Base-by-base conservation (phyloP, 2,329 filamentous ascomycete genomes). In the Beauveria pseudobassiana region DNA sequence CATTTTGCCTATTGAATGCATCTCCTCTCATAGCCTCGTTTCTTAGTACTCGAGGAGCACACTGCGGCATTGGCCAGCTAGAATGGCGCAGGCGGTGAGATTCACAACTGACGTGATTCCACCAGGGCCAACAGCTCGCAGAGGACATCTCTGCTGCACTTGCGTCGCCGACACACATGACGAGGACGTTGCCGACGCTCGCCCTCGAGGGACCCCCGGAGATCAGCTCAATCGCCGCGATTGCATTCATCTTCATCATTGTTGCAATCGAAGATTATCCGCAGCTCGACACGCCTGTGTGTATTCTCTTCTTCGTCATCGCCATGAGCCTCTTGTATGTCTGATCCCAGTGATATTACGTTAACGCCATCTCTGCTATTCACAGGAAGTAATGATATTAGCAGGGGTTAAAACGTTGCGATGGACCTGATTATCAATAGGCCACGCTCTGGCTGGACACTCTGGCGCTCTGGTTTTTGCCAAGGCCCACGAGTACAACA, bases 381-480 rank as follows among this genome's bases (percentile, higher is more conserved):
- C 22, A 24, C 22, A 24, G 22, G 22, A 24, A 24, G 1, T 24
- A 24, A 76, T 0, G 76, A 75, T 34, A 77, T 75, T 5, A 77
- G 75, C 20, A 67, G 76, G 9, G 73, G 74, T 0, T 66, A 83
- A 10, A 82, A 82, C 62, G 79, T 83, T 42, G 73, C 82, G 55
- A 80, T 78, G 3, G 78, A 81, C 65, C 59, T 71, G 9, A 68
- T 71, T 45, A 65, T 24, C 22, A 24, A 3, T 69, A 9, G 68
- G 69, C 9, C 67, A 67, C 30, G 66, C 66, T 22, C 69, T 74
- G 34, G 69, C 71, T 12, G 71, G 72, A 26, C 74, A 74, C 60
- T 71, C 71, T 8, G 70, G 68, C 30, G 67, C 68, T 7, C 66
- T 73, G 26, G 67, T 72, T 62, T 93, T 92, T 69, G 88, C 91